A percentile compares a stretch with the other conserved stretches of the same genome.
These are phyloP conservation scores for Lasiodiplodia sp. DNA, from an alignment of 2,329 filamentous ascomycete genomes.

Conservation along the genomic window DNA sequence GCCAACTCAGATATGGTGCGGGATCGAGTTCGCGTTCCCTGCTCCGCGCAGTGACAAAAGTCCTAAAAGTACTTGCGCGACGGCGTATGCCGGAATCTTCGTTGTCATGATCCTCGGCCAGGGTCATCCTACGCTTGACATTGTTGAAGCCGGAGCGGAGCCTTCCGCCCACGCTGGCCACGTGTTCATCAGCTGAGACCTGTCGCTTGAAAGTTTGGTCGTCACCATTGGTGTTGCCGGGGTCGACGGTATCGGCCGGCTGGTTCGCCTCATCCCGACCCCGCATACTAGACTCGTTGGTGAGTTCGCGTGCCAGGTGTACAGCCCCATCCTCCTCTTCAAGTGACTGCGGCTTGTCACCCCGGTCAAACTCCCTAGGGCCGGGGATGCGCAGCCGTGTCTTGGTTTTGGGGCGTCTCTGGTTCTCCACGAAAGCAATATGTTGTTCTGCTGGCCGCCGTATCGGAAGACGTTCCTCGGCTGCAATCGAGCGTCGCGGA, in stretches of 20 bases:
- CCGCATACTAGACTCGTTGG: conserved; percentile 51
- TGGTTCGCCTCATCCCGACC: conserved; percentile 41
- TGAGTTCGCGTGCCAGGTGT: conserved; percentile 15
- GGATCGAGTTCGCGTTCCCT: conserved; percentile 51
- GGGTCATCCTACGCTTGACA: conserved; percentile 16
- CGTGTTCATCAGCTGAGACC: conserved; percentile 69
- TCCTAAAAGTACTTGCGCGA: conserved; percentile 63
- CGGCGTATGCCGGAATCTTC: conserved; percentile 53
- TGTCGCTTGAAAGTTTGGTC: conserved; percentile 57
- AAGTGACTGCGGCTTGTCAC: conserved; percentile 71
- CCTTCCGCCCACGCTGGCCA: not conserved
- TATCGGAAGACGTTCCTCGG: conserved; percentile 58
- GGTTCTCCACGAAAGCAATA: conserved; percentile 86
- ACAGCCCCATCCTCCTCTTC: conserved; percentile 54
- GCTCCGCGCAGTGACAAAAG: conserved; percentile 63
- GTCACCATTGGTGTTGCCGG: conserved; percentile 44
- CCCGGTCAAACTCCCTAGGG: conserved; percentile 86
- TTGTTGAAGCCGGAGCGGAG: conserved; percentile 7
- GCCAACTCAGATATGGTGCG: conserved; percentile 92
- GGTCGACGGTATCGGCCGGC: conserved; percentile 31
- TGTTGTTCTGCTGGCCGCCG: conserved; percentile 74
- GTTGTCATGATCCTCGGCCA: conserved; percentile 46
- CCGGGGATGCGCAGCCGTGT: conserved; percentile 87
- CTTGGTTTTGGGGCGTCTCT: conserved; percentile 75
- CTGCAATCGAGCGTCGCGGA: conserved; percentile 61